These are phyloP conservation scores for Melaleuca alternifolia DNA, from an alignment of 345 rosid species.

Conservation along the genomic window DNA sequence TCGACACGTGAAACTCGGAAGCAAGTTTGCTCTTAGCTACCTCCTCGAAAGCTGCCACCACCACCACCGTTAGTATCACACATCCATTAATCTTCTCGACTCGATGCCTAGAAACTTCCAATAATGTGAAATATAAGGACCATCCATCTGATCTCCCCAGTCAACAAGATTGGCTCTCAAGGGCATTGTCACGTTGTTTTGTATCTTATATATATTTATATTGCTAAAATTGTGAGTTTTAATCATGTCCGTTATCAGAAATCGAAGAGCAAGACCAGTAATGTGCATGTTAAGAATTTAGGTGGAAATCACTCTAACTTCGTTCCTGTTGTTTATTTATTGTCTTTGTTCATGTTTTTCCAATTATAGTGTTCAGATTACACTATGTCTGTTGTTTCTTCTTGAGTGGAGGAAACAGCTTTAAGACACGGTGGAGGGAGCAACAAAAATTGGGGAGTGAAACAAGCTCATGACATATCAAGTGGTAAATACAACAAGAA, in stretches of 20 bases:
- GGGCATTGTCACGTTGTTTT: neutral
- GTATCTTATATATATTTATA: neutral
- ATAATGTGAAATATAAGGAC: neutral
- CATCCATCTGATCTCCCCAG: neutral
- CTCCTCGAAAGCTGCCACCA: neutral
- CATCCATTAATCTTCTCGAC: neutral
- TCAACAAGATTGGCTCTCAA: neutral
- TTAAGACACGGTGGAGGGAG: neutral
- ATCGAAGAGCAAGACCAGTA: neutral
- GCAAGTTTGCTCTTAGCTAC: neutral
- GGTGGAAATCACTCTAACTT: neutral
- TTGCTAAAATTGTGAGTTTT: neutral
- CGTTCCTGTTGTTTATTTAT: neutral
- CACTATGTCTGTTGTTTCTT: neutral
- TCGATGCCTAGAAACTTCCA: neutral
- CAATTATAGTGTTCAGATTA: neutral
- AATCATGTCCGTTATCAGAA: neutral
- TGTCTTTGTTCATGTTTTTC: neutral
- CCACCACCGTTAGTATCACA: neutral
- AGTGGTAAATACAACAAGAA: neutral
- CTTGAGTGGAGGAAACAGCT: neutral
- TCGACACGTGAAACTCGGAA: conserved; percentile 11
- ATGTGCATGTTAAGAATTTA: neutral
- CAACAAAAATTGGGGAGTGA: neutral
- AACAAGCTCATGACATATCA: neutral